These are phyloP conservation scores for Trichoderma virens DNA, from an alignment of 495 filamentous ascomycete genomes.

Conservation along the genomic window DNA sequence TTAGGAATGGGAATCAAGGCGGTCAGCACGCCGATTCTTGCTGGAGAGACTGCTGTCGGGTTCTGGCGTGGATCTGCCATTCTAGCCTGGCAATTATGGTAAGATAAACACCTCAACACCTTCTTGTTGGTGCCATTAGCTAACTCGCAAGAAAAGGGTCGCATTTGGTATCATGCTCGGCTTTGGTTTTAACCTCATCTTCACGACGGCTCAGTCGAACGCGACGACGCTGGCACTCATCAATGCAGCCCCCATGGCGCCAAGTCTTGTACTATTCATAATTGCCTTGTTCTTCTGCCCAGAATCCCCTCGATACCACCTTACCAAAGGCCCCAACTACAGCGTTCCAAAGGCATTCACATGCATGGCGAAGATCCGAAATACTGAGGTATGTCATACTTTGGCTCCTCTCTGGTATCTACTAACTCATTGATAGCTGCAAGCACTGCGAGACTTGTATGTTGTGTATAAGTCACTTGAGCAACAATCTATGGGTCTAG, in stretches of 20 bases:
- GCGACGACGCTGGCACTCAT: slow-evolving; percentile 15
- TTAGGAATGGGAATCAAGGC: slow-evolving; percentile 29
- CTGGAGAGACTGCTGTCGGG: slow-evolving; percentile 25
- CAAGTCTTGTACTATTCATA: slow-evolving; percentile 20
- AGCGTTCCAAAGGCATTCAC: slow-evolving; percentile 21
- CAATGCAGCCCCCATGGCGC: slow-evolving; percentile 22
- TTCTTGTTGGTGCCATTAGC: background rate
- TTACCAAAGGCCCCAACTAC: slow-evolving; percentile 20
- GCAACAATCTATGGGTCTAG: slow-evolving; percentile 16
- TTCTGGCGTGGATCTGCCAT: slow-evolving; percentile 27
- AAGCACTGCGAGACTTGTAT: slow-evolving; percentile 25
- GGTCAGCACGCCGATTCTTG: slow-evolving; percentile 25
- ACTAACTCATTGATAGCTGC: slow-evolving; percentile 15
- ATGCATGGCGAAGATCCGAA: slow-evolving; percentile 17
- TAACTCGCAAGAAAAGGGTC: slow-evolving; percentile 18
- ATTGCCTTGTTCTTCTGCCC: slow-evolving; percentile 22
- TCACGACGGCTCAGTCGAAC: slow-evolving; percentile 13
- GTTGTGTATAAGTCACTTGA: slow-evolving; percentile 24
- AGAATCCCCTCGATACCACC: slow-evolving; percentile 26
- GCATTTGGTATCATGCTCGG: slow-evolving; percentile 27
- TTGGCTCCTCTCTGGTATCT: background rate
- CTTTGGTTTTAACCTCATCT: slow-evolving; percentile 24
- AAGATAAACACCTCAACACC: background rate
- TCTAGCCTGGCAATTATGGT: slow-evolving; percentile 29
- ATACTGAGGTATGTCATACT: slow-evolving; percentile 18